These are phyloP conservation scores for sunflower (Helianthus annuus) DNA, from an alignment of 129 eudicot genomes.

Conservation along the genomic window DNA sequence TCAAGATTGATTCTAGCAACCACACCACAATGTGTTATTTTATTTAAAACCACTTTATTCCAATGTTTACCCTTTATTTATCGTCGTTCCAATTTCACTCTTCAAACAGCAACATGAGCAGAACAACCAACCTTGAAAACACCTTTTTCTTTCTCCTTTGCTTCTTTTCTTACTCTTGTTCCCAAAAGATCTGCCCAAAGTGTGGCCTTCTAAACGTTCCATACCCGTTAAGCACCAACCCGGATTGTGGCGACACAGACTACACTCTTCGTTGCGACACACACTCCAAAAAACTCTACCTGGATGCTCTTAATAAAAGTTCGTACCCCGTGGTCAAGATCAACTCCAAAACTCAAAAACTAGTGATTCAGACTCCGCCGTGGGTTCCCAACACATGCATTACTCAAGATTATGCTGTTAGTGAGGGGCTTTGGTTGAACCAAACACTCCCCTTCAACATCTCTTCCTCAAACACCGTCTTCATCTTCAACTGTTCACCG, in stretches of 20 bases:
- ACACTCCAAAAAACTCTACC: constrained; percentile 44
- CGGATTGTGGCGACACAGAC: constrained; percentile 45
- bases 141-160: constrained; percentile 37
- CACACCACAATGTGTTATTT: constrained; percentile 26
- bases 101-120: constrained; percentile 34
- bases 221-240: constrained; percentile 63
- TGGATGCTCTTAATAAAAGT: constrained; percentile 57
- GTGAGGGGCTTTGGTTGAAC: constrained; percentile 67
- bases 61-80: constrained; percentile 44
- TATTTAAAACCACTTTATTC: constrained; percentile 38
- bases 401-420: constrained; percentile 49
- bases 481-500: constrained; percentile 62
- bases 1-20: constrained; percentile 35
- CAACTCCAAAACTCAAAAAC: constrained; percentile 34
- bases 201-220: constrained; percentile 57
- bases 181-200: constrained; percentile 51
- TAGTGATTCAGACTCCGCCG: constrained; percentile 53
- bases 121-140: background rate
- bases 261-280: constrained; percentile 55
- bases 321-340: constrained; percentile 48
- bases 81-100: constrained; percentile 25
- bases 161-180: constrained; percentile 30
- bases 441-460: constrained; percentile 61
- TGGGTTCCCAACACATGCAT: constrained; percentile 48
- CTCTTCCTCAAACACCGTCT: constrained; percentile 58